Base-by-base conservation (phyloP, 1,284 basidiomycete species). In the Laetiporus sulphureus region DNA sequence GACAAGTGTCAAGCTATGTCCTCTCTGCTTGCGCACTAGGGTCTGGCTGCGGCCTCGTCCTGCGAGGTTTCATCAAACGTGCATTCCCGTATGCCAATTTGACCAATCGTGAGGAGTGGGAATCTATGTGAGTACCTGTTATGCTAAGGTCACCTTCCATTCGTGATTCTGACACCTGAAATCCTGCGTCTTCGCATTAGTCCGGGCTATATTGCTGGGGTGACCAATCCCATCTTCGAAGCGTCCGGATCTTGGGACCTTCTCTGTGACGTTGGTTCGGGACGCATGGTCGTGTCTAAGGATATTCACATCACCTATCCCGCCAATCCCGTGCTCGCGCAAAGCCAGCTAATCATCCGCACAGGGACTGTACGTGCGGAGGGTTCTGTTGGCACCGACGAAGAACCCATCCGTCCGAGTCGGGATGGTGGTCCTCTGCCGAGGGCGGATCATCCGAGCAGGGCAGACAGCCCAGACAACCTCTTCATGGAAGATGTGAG, bases 171-270 rank as follows among this genome's bases (percentile, higher is more conserved):
- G 16, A 36, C 31, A 19, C 36, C 12, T n/a, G 16, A 41, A n/a
- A 41, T 25, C n/a, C 44, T 11, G 19, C 29, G 27, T 27, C 25
- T n/a, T 21, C 13, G 2, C 24, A 6, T 16, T 47, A 90, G 88
- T 36, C 80, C 87, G 4, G 92, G 89, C 10, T 99, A 86, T 60
- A 92, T 99, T 42, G 94, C 93, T 4, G 94, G 94, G 3, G 93
- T 97, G 2, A 95, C 91, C 3, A 98, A 99, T 57, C 94, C 94
- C 1, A 91, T 95, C 23, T 97, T 97, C 60, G 91, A 94, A 55
- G 75, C 86, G 6, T 77, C 86, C 0, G 79, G 81, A 1, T 73
- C 77, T 13, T 99, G 95, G 95, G 94, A 99, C 61, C 70, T 99
- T 1, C 69, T 97, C 29, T 88, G 91, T 61, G 91, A 97, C 58